phyloP scores from a whole-genome alignment of 2,329 filamentous ascomycete genomes.

The Malbranchea cinnamomea region DNA sequence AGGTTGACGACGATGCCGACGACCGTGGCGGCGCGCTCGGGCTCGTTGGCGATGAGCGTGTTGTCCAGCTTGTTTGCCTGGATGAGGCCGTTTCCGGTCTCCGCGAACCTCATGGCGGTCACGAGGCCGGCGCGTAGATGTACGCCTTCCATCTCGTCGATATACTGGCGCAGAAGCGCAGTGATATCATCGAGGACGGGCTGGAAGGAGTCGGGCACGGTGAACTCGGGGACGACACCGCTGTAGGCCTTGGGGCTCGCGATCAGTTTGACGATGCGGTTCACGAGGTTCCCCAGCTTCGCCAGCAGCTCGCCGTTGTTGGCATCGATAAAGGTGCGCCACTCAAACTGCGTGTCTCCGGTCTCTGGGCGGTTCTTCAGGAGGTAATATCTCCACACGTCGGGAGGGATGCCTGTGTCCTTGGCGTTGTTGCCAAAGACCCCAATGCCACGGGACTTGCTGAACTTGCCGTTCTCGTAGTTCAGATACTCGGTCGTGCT shows the following conservation, averaged over 20 bases:
- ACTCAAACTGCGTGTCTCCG: slow-evolving; percentile 68
- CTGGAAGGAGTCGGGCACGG: slow-evolving; percentile 26
- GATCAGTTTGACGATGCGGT: slow-evolving; percentile 30
- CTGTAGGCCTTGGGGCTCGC: slow-evolving; percentile 57
- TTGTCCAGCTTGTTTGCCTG: slow-evolving; percentile 50
- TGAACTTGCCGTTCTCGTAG: slow-evolving; percentile 72
- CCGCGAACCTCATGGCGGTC: slow-evolving; percentile 42
- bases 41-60: slow-evolving; percentile 42
- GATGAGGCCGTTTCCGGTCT: slow-evolving; percentile 44
- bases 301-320: slow-evolving; percentile 68
- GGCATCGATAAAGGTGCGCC: slow-evolving; percentile 57
- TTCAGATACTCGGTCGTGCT: slow-evolving; percentile 73
- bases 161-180: slow-evolving; percentile 38
- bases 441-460: slow-evolving; percentile 66
- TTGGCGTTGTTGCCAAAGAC: slow-evolving; percentile 74
- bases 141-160: slow-evolving; percentile 43
- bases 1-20: slow-evolving; percentile 73
- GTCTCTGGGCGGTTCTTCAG: slow-evolving; percentile 64
- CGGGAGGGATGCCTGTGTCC: slow-evolving; percentile 60
- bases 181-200: slow-evolving; percentile 34
- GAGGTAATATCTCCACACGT: slow-evolving; percentile 75
- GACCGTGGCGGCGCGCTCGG: slow-evolving; percentile 44
- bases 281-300: slow-evolving; percentile 52
- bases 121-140: slow-evolving; percentile 42
- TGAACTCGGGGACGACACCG: slow-evolving; percentile 45